Evolutionary conservation across 495 filamentous ascomycete species (phyloP), one percentile per base, ranked within the genome.

Genomic region (Geoglossum glabrum): DNA sequence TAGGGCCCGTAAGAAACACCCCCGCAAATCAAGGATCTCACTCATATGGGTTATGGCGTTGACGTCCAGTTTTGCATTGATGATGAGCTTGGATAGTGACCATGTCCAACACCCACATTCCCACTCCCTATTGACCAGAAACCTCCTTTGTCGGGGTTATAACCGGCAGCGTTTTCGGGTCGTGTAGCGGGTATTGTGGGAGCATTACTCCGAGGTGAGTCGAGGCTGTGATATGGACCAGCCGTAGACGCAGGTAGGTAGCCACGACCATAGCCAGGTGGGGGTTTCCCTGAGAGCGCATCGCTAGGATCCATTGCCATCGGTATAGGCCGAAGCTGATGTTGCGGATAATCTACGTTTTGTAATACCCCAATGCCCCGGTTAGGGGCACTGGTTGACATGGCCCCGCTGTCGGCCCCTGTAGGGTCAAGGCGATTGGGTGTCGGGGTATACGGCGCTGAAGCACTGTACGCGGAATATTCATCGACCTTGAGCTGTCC

Each of bases 61-160:
- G 54, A 56, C 56, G 56, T 50, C 56, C 56, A 58, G 43, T 57
- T 45, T 17, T 33, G 56, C 27, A 57, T 31, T 27, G 56, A 26
- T 21, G 56, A 49, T 19, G 56, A 34, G 6, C 31, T 26, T 6
- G 56, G 36, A 21, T 58, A 58, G 11, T 46, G 56, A 13, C 2
- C 30, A 47, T 58, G 56, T 13, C 31, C 46, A 27, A 3, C 19
- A 21, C 7, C 46, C 1, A 23, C 11, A 50, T 30, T 51, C 10
- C 38, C 56, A n/a, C n/a, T n/a, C n/a, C 4, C 7, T 23, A 56
- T 10, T 13, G 56, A 26, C 56, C 56, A 58, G 45, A 6, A 58
- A 13, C 3, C 4, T 27, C 38, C 45, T n/a, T 28, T 27, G 28
- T 58, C 56, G 17, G 56, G 10, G 15, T 7, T 5, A n/a, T 58